Evolutionary conservation across 116 monocot genomes (phyloP).

Genomic region (Cymodocea nodosa): DNA sequence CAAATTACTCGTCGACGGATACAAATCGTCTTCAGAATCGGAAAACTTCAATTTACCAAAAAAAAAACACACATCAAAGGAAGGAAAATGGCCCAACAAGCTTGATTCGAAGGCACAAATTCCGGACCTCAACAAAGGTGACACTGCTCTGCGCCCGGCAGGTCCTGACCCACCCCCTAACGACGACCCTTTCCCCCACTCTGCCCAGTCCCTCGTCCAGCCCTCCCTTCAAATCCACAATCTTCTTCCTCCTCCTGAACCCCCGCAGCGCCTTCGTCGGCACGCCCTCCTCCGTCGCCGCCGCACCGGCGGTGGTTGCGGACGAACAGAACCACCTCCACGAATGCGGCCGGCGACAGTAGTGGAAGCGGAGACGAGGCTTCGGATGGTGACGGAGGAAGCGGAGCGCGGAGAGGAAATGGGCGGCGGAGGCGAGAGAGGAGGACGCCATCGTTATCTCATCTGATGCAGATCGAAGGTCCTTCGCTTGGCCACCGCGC

Average conservation of each 20-base stretch:
- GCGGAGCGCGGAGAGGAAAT: slow-evolving; percentile 6
- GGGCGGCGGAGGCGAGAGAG: background rate
- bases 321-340: slow-evolving; percentile 22
- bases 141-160: slow-evolving; percentile 57
- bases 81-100: no score
- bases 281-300: background rate
- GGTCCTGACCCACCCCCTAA: slow-evolving; percentile 66
- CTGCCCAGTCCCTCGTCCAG: slow-evolving; percentile 32
- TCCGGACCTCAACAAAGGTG: slow-evolving; percentile 50
- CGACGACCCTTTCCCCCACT: slow-evolving; percentile 28
- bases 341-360: background rate
- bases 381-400: background rate
- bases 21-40: no score
- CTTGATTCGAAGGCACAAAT: background rate
- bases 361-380: background rate
- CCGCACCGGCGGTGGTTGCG: background rate
- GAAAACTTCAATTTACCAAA: no score
- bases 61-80: no score
- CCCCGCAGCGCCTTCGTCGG: slow-evolving; percentile 16
- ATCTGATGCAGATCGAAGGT: background rate
- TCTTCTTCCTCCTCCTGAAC: slow-evolving; percentile 38
- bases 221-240: slow-evolving; percentile 46
- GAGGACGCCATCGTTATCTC: background rate
- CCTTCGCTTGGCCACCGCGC: no score
- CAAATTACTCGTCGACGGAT: no score